phyloP scores from a whole-genome alignment of 2,329 filamentous ascomycete genomes.

The Shiraia sp. region DNA sequence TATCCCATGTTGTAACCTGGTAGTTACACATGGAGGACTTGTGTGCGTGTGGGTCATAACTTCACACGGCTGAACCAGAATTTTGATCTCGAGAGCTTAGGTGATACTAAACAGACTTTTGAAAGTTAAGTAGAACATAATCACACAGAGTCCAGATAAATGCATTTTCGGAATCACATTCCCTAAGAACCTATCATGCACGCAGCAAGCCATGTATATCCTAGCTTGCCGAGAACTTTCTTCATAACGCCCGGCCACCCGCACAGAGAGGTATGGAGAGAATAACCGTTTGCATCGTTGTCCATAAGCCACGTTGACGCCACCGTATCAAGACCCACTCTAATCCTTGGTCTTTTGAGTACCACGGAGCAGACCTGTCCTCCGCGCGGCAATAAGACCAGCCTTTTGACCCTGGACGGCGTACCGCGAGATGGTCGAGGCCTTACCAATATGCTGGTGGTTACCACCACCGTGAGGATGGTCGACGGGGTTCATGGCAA shows the following conservation, averaged over 20 bases:
- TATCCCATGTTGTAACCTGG: too few species aligned
- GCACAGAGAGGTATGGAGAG: conserved; percentile 43
- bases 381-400: conserved; percentile 99
- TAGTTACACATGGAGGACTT: too few species aligned
- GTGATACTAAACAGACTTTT: too few species aligned
- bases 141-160: conserved; percentile 35
- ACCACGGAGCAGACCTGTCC: conserved; percentile 99
- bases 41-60: too few species aligned
- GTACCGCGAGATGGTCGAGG: conserved; percentile 98
- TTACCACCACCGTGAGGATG: conserved; percentile 85
- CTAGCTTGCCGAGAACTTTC: conserved; percentile 39
- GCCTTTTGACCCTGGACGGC: conserved; percentile 99
- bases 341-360: conserved; percentile 99
- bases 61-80: too few species aligned
- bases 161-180: conserved; percentile 46
- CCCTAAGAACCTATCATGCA: conserved; percentile 43
- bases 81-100: too few species aligned
- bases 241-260: conserved; percentile 46
- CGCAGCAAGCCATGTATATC: conserved; percentile 33
- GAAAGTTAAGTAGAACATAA: conserved; percentile 1
- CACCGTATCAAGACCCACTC: conserved; percentile 31
- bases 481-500: conserved; percentile 99
- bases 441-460: conserved; percentile 99
- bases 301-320: conserved; percentile 32
- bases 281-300: conserved; percentile 42